Base-by-base conservation (phyloP, 108 stramenopile species). In the Nitzschia putrida region DNA sequence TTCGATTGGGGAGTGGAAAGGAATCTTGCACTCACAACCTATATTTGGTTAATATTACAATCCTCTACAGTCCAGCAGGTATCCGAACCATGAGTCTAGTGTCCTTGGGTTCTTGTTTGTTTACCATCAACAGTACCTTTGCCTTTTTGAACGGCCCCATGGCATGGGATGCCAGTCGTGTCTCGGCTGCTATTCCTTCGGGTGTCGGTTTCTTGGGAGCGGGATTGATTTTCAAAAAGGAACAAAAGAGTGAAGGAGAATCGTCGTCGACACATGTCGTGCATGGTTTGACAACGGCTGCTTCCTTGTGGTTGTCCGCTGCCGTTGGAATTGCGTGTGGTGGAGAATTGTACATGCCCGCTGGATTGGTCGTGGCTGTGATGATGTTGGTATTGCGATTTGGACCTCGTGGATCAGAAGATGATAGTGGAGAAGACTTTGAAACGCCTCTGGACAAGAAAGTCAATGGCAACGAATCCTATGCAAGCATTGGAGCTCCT, bases 61-160 rank as follows among this genome's bases (percentile, higher is more conserved):
- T n/a, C n/a, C n/a, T n/a, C 44, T 45, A 20, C 44, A 63, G 61
- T 23, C 93, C 96, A 7, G 96, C 96, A 10, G 96, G 96, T 0
- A 90, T 95, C 7, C 84, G 95, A 39, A 96, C 95, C 50, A 97
- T 97, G 95, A 64, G 76, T 9, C 58, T 94, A 49, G 96, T 98
- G 18, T 81, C 87, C 9, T 69, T 98, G 22, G 97, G 94, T 24
- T 81, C 84, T 22, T 88, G 89, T 53, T 63, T 96, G 24, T 98
- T 97, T 72, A 95, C 93, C 21, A 89, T 96, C 54, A 83, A 84
- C 55, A 87, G 83, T 7, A 68, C 87, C 18, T 88, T 84, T 78
- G 95, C 86, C 11, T 96, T 97, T 76, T 61, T 84, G 22, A 68
- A 74, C 40, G 92, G 94, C 20, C 93, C 95, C 0, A 90, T 90